A percentile compares a stretch with the other conserved stretches of the same genome.
phyloP scores from a whole-genome alignment of 1,284 basidiomycete species.

The Puccinia novopanici region DNA sequence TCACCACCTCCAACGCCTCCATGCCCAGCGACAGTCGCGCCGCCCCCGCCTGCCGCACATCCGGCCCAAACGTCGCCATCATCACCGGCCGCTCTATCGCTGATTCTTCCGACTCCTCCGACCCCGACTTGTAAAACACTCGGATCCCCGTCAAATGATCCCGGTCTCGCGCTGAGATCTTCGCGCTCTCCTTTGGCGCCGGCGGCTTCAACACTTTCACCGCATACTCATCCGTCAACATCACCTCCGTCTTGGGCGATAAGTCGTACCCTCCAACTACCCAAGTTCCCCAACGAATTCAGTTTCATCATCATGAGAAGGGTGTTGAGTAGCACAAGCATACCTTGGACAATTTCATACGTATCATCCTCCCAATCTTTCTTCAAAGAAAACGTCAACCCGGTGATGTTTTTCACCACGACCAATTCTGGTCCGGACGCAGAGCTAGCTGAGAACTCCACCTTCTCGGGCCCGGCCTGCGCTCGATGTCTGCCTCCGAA shows the following conservation, averaged over 20 bases:
- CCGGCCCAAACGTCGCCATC: constrained; percentile 43
- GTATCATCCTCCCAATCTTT: constrained; percentile 24
- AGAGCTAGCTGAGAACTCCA: too few relatives aligned
- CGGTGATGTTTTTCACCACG: constrained; percentile 38
- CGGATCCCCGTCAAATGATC: constrained; percentile 39
- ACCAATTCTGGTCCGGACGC: too few relatives aligned
- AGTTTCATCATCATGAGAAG: neutral
- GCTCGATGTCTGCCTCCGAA: constrained; percentile 22
- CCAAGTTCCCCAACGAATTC: too few relatives aligned
- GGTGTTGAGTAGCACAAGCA: neutral
- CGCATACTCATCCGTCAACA: constrained; percentile 34
- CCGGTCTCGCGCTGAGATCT: constrained; percentile 2
- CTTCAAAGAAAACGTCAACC: constrained; percentile 35
- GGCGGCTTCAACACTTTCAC: constrained; percentile 2
- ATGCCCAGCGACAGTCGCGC: neutral
- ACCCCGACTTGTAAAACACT: neutral
- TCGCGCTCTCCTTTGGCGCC: constrained; percentile 3
- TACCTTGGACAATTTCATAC: constrained; percentile 42
- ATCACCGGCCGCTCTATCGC: constrained; percentile 34
- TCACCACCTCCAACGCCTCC: neutral
- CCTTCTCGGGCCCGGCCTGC: constrained; percentile 14
- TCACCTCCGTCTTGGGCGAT: constrained; percentile 11
- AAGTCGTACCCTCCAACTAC: constrained; percentile 24
- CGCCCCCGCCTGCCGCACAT: neutral
- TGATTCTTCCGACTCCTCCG: neutral